Evolutionary conservation across 73 alveolate species (phyloP), one percentile per base, ranked within the genome.

Genomic region (Blepharisma stoltei): DNA sequence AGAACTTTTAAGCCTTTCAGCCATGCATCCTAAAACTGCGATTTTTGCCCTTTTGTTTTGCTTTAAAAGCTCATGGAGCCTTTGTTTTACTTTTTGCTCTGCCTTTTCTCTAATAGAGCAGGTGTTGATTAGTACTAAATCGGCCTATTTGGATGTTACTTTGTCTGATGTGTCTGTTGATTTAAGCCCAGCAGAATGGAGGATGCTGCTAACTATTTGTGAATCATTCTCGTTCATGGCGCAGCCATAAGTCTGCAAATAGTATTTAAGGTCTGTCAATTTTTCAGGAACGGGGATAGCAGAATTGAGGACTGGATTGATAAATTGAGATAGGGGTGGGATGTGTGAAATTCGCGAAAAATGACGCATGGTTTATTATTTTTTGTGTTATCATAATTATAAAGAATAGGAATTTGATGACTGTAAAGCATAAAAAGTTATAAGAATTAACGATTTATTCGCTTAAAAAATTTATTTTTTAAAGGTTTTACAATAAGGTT

Each of bases 21-120:
- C 96, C 96, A 92, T 89, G 77, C 98, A 92, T 11, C 98, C 98
- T 48, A 92, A 81, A 41, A 92, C 83, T 20, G 95, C 98, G 21
- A 87, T 80, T 69, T 84, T 87, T 32, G 82, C 79, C 6, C 89
- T 53, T 41, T 81, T 90, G 47, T 77, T 52, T 53, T 80, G 69
- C 41, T 83, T 70, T 54, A 55, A 73, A 41, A 81, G 65, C 14
- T 81, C 68, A n/a, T 79, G 60, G 37, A 92, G 76, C 67, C 92
- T 88, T 65, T 90, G 90, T 86, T 90, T 83, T 23, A 92, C 88
- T 75, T 84, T 89, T 43, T 81, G 67, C 78, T 92, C 98, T 7
- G 98, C 98, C 18, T 84, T 84, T 53, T 91, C 98, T 80, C 98
- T 78, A 6, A 92, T 87, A 9, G 98, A 89, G 68, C 98, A 92